phyloP scores from a whole-genome alignment of 2,329 filamentous ascomycete genomes.

The Pseudocercospora crystallina region DNA sequence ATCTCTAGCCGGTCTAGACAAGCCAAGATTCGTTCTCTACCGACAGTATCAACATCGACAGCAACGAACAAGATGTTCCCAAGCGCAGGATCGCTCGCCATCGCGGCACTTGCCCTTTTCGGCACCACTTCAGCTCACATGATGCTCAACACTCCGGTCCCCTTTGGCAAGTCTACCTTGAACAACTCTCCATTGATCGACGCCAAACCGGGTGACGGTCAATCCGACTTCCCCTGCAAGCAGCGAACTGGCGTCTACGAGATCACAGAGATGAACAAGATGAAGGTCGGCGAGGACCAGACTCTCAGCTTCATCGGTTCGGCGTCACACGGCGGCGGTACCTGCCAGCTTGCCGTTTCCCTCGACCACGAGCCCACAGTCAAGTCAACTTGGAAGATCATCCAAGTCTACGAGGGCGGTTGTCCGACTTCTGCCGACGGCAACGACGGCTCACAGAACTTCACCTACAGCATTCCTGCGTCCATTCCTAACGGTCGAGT shows the following conservation, averaged over 20 bases:
- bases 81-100: constrained; percentile 5
- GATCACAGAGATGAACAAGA: constrained; percentile 57
- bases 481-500: constrained; percentile 73
- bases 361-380: constrained; percentile 69
- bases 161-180: constrained; percentile 56
- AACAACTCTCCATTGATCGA: constrained; percentile 64
- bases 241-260: constrained; percentile 47
- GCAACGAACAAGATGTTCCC: constrained; percentile 14
- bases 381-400: constrained; percentile 76
- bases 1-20: constrained; percentile 25
- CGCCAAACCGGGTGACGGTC: constrained; percentile 44
- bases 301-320: constrained; percentile 67
- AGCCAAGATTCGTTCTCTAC: neutral
- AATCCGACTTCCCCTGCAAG: constrained; percentile 79
- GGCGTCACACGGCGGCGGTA: constrained; percentile 84
- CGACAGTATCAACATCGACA: constrained; percentile 4
- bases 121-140: constrained; percentile 68
- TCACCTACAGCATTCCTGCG: constrained; percentile 69
- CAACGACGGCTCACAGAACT: constrained; percentile 51
- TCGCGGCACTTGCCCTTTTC: constrained; percentile 39
- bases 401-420: constrained; percentile 82
- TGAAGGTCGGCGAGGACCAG: constrained; percentile 61
- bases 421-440: constrained; percentile 70
- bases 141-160: constrained; percentile 66
- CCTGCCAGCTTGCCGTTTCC: constrained; percentile 82